phyloP scores from a whole-genome alignment of 179 eudicot genomes.

The Corrigiola litoralis region DNA sequence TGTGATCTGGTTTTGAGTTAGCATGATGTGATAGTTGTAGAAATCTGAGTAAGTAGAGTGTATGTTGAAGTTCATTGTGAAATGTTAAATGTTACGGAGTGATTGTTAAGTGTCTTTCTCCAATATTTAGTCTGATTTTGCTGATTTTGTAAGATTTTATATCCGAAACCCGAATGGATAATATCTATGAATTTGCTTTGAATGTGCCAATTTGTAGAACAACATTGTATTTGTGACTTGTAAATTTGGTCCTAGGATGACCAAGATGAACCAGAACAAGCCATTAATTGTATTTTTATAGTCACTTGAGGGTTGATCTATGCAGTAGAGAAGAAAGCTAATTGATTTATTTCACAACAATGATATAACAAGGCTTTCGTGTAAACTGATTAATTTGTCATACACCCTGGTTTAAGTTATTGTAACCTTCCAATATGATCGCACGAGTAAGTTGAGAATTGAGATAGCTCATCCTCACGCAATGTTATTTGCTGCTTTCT shows the following conservation, averaged over 20 bases:
- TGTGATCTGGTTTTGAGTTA: no score
- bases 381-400: neutral
- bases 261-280: neutral
- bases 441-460: neutral
- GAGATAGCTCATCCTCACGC: neutral
- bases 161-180: no score
- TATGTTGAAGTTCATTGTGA: no score
- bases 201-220: neutral
- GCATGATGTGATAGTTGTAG: no score
- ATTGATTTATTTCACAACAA: neutral
- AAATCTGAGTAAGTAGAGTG: no score
- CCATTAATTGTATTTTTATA: neutral
- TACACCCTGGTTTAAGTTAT: neutral
- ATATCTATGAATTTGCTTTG: no score
- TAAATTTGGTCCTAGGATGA: neutral
- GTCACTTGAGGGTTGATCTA: neutral
- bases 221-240: neutral
- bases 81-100: no score
- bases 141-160: no score
- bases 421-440: neutral
- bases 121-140: no score
- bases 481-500: neutral
- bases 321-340: neutral
- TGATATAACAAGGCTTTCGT: neutral
- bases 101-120: no score